A percentile compares a stretch with the other conserved stretches of the same genome.
Evolutionary conservation across 2,329 filamentous ascomycete genomes (phyloP).

Genomic region (Neofusicoccum ribis): DNA sequence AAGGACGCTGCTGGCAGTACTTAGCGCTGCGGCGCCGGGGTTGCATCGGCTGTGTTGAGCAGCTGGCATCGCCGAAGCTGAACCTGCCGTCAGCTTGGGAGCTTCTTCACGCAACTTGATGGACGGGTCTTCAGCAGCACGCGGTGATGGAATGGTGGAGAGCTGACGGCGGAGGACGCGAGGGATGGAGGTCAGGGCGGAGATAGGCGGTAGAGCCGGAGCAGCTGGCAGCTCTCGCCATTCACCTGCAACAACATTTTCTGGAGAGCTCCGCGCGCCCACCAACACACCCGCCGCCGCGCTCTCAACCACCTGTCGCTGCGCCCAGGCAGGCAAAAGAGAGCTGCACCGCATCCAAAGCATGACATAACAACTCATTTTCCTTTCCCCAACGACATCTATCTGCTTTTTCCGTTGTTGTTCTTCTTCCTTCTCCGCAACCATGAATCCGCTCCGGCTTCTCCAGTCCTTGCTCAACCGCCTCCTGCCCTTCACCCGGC

Average conservation of each 20-base stretch:
- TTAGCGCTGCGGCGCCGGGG: neutral
- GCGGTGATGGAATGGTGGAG: too few relatives aligned
- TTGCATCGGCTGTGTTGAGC: neutral
- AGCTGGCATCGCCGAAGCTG: neutral
- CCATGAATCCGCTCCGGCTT: slow-evolving; percentile 12
- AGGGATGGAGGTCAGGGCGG: neutral
- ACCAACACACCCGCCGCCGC: neutral
- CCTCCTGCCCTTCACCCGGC: slow-evolving; percentile 50
- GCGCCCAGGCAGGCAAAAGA: neutral
- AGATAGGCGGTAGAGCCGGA: slow-evolving; percentile 5
- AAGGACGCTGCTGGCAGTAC: neutral
- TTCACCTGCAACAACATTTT: slow-evolving; percentile 1
- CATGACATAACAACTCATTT: neutral
- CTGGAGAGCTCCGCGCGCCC: neutral
- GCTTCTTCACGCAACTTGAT: neutral
- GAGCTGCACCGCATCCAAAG: neutral
- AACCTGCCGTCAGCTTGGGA: neutral
- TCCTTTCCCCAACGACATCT: neutral
- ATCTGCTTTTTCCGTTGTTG: neutral
- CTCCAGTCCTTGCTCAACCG: slow-evolving; percentile 35
- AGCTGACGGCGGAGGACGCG: neutral
- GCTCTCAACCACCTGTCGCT: neutral
- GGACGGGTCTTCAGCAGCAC: too few relatives aligned
- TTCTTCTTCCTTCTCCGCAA: neutral
- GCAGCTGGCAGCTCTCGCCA: neutral